Evolutionary conservation across 106 monocot species (phyloP), one percentile per base, ranked within the genome.

Genomic region (Acorus calamus): DNA sequence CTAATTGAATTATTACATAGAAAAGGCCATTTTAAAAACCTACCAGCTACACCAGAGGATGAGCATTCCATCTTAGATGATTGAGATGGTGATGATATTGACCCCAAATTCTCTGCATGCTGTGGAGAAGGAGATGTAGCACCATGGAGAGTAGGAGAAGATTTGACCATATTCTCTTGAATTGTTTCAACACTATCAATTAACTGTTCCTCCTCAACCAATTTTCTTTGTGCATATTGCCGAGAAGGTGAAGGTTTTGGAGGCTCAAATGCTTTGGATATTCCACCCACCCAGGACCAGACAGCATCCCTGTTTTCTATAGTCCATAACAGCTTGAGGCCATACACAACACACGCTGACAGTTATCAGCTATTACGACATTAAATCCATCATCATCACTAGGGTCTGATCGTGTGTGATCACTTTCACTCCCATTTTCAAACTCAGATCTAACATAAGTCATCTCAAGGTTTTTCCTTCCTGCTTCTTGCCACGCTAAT

Each of bases 381-480:
- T 85, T 98, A 72, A 81, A 98, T 67, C 92, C 98, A 69, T 98
- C 98, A 65, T 98, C 98, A 74, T 98, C 98, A 81, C 88, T 98
- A 51, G 77, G 84, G 78, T 90, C 90, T 66, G 91, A 98, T 57
- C 77, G 73, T 69, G 74, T 71, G 67, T 74, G 73, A 58, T 96
- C 91, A 81, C 80, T 83, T 50, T 88, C 98, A 56, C 83, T 88
- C 9, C 85, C 90, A 68, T 80, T 80, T 68, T 79, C 85, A 73
- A 75, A 79, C 49, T 98, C 91, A 60, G 91, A 92, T 50, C 76
- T 83, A 48, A 78, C 82, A 70, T 84, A 81, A 41, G 87, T 76
- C 76, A 80, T 79, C 62, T 85, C 87, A 66, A 66, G 42, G 71
- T 81, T 88, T 69, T 77, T 92, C 63, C 83, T 80, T 47, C 81